A percentile compares a stretch with the other conserved stretches of the same genome.
Conservation (phyloP, 2,329 filamentous ascomycete species). For the Colletotrichum sp. region DNA sequence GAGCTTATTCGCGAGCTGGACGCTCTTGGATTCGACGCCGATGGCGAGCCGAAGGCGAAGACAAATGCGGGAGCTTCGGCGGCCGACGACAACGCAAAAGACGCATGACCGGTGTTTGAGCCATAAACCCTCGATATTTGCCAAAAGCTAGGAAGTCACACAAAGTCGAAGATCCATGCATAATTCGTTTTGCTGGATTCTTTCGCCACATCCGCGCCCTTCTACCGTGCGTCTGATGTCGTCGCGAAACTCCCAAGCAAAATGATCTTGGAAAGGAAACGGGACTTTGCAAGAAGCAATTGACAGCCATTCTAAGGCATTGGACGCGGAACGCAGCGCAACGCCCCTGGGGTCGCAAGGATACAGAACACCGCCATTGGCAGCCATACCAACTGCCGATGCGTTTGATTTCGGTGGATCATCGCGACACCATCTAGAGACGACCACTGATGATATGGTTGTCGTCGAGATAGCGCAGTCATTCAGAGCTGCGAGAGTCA, state of each 20-base stretch:
- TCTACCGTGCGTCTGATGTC: background rate
- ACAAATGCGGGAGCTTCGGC: background rate
- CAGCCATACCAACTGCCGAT: background rate
- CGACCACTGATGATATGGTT: background rate
- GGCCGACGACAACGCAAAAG: background rate
- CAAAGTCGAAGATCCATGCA: background rate
- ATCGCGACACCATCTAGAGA: background rate
- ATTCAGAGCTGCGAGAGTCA: background rate
- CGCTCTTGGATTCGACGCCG: constrained; percentile 80
- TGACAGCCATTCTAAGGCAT: background rate
- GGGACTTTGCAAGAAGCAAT: background rate
- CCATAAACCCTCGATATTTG: background rate
- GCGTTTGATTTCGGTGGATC: background rate
- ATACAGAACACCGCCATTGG: background rate
- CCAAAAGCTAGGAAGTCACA: background rate
- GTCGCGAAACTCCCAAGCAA: background rate
- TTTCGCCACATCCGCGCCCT: background rate
- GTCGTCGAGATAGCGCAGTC: background rate
- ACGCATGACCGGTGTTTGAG: background rate
- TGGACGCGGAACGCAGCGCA: background rate
- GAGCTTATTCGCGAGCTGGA: constrained; percentile 91
- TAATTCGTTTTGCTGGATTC: background rate
- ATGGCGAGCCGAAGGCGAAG: constrained; percentile 64
- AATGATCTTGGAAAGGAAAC: background rate
- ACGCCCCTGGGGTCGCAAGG: background rate